These are phyloP conservation scores for Phytophthora melonis DNA, from an alignment of 352 stramenopile species.

Conservation along the genomic window DNA sequence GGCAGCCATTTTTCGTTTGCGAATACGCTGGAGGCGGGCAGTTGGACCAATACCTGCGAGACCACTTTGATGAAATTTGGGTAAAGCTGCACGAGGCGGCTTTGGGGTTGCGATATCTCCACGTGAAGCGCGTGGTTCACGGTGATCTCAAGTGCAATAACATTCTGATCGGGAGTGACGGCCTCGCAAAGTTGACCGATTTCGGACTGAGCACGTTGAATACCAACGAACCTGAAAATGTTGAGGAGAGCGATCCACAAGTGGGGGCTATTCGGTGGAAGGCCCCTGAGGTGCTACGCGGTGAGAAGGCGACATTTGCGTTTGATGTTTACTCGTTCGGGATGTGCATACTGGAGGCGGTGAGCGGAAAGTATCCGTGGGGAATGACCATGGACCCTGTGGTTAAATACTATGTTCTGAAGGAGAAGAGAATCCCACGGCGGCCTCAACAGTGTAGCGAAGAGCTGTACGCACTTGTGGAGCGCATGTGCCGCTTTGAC, in stretches of 20 bases:
- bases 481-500: not conserved
- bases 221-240: not conserved
- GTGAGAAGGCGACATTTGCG: not conserved
- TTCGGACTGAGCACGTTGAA: not conserved
- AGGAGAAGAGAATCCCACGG: not conserved
- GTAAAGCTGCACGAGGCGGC: not conserved
- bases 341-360: not conserved
- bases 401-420: not conserved
- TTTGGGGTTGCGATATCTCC: not conserved
- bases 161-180: not conserved
- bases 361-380: not conserved
- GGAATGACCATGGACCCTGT: not conserved
- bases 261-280: not conserved
- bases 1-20: conserved; percentile 7
- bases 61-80: not conserved
- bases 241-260: not conserved
- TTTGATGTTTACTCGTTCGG: not conserved
- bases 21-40: not conserved
- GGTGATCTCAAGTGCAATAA: not conserved
- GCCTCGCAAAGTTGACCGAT: not conserved
- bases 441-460: not conserved
- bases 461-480: not conserved
- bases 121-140: not conserved
- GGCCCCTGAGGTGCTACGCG: not conserved
- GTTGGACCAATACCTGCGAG: not conserved